phyloP scores from a whole-genome alignment of 129 eudicot species.

The Artemisia argyi region DNA sequence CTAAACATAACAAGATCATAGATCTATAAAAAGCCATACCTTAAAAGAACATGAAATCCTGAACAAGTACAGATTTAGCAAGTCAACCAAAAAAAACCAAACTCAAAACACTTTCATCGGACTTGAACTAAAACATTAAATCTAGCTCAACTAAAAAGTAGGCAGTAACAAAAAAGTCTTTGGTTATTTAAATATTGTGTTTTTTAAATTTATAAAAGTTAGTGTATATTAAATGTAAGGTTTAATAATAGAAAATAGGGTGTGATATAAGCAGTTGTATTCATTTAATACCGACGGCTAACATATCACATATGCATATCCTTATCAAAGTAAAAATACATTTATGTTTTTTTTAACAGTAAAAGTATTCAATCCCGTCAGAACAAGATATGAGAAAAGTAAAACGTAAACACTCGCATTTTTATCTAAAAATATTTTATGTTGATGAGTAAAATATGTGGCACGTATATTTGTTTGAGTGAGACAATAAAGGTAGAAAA shows the following conservation, averaged over 20 bases:
- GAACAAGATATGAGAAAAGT: no score
- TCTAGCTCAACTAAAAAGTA: slow-evolving; percentile 48
- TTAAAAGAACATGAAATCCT: slow-evolving; percentile 28
- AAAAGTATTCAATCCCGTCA: no score
- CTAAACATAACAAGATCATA: slow-evolving; percentile 21
- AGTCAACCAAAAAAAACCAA: slow-evolving; percentile 33
- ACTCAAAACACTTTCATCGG: slow-evolving; percentile 36
- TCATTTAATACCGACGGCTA: background rate
- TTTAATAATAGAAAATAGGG: slow-evolving; percentile 12
- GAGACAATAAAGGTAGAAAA: background rate
- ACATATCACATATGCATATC: background rate
- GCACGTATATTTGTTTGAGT: background rate
- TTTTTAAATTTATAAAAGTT: slow-evolving; percentile 6
- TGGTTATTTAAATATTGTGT: slow-evolving; percentile 17
- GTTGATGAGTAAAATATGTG: background rate
- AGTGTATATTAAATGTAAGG: slow-evolving; percentile 12
- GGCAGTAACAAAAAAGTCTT: slow-evolving; percentile 26
- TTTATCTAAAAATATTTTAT: no score
- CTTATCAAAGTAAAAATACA: no score
- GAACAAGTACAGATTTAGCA: slow-evolving; percentile 3
- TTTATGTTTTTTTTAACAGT: no score
- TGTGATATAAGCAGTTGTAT: background rate
- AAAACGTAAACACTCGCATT: no score
- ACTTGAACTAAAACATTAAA: slow-evolving; percentile 42
- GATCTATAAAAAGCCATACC: slow-evolving; percentile 39